Evolutionary conservation across 2,329 filamentous ascomycete genomes (phyloP), one percentile per base, ranked within the genome.

Genomic region (Escovopsis sp.): DNA sequence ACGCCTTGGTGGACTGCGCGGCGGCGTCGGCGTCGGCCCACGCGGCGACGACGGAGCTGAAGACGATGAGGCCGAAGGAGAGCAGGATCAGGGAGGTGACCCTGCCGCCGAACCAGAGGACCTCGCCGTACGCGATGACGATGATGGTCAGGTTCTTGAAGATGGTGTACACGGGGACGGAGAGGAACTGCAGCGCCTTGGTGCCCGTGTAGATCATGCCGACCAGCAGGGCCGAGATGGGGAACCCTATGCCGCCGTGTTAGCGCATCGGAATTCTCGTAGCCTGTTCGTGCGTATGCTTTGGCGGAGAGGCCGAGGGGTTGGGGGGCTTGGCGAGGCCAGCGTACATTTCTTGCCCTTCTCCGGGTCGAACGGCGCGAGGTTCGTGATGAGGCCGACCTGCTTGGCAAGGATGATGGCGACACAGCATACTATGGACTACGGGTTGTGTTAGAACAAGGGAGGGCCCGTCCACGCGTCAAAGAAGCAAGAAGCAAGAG

Each of bases 131-230:
- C 37, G 90, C 90, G 52, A 96, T 98, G 45, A 96, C 76, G 51
- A 98, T 96, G 58, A 93, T 98, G 41, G 90, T 96, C 66, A 98
- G 62, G 65, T 98, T 98, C 72, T 98, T 98, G 72, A 98, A 98
- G 57, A 98, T 98, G 37, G 90, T 98, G 64, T 98, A 98, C 18
- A 98, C 90, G 17, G 90, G 90, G 37, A 98, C 93, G 23, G 87
- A 94, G 41, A 98, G 80, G 61, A 79, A 96, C 61, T 94, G 86
- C 31, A 98, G 76, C 15, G 90, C 86, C 66, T 94, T 94, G 51
- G 84, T 90, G 51, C 85, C 79, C 37, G 90, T 96, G 63, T 96
- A 98, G 61, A 98, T 96, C 90, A 96, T 98, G 55, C 86, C 87
- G 53, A 96, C 90, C 44, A 98, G 77, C 42, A 96, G 81, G 37